Percentiles rank a stretch among this genome's conserved stretches.
These are phyloP conservation scores for Microdochium trichocladiopsis DNA, from an alignment of 2,329 filamentous ascomycete species.

Conservation along the genomic window DNA sequence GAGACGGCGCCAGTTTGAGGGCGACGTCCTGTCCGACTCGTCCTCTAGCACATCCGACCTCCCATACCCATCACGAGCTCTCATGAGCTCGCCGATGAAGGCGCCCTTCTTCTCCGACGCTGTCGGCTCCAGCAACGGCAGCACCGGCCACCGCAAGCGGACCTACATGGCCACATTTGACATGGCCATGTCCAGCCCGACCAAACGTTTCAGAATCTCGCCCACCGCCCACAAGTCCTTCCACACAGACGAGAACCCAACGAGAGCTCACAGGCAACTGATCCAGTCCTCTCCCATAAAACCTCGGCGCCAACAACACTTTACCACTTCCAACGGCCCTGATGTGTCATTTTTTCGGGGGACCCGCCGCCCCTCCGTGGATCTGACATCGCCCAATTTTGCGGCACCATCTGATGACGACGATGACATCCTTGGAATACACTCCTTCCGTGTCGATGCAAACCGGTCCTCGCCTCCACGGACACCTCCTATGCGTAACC, in stretches of 20 bases:
- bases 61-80: conserved; percentile 57
- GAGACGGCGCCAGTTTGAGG: conserved; percentile 60
- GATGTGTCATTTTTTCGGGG: conserved; percentile 75
- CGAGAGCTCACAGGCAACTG: conserved; percentile 71
- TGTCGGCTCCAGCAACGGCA: conserved; percentile 62
- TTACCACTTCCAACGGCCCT: conserved; percentile 63
- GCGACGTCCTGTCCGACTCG: conserved; percentile 77
- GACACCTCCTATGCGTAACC: conserved; percentile 65
- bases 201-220: conserved; percentile 65
- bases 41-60: conserved; percentile 79
- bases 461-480: conserved; percentile 75
- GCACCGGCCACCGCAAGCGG: conserved; percentile 58
- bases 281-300: conserved; percentile 85
- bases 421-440: conserved; percentile 70
- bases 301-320: conserved; percentile 65
- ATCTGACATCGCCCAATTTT: conserved; percentile 53
- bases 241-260: conserved; percentile 47
- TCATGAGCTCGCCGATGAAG: conserved; percentile 82
- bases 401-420: conserved; percentile 69
- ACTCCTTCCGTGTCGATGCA: conserved; percentile 61
- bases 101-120: conserved; percentile 80
- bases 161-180: conserved; percentile 55
- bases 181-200: conserved; percentile 45
- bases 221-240: conserved; percentile 54
- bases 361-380: conserved; percentile 59